Percentiles rank a stretch among this genome's conserved stretches.
Evolutionary conservation across 805 yeast species (phyloP).

Genomic region (Candida anglica): DNA sequence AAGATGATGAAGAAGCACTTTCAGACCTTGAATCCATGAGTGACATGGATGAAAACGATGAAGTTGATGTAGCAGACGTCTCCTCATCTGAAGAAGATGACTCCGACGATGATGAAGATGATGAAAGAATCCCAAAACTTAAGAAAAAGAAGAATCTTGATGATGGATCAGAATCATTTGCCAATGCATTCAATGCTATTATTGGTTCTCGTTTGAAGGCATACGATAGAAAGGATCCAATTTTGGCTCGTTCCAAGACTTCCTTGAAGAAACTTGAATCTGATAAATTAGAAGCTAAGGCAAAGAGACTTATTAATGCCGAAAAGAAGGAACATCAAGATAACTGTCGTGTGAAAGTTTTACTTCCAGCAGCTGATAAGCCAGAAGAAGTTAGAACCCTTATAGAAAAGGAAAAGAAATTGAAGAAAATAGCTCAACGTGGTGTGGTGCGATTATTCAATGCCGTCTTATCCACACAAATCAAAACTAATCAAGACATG

Average conservation of each 20-base stretch:
- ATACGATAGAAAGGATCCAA: constrained; percentile 84
- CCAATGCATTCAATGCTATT: constrained; percentile 79
- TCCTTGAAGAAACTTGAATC: constrained; percentile 70
- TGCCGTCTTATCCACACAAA: constrained; percentile 78
- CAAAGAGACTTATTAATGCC: constrained; percentile 60
- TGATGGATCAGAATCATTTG: constrained; percentile 75
- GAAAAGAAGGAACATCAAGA: constrained; percentile 72
- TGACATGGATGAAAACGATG: constrained; percentile 5
- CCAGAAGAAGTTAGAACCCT: constrained; percentile 52
- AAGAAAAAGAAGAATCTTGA: constrained; percentile 55
- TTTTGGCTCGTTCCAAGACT: constrained; percentile 77
- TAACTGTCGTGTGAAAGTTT: constrained; percentile 60
- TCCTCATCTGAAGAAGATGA: constrained; percentile 13
- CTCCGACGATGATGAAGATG: constrained; percentile 16
- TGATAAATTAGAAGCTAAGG: constrained; percentile 80
- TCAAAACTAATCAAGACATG: constrained; percentile 50
- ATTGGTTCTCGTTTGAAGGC: constrained; percentile 84
- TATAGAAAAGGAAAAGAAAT: constrained; percentile 62
- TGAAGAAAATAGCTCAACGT: constrained; percentile 79
- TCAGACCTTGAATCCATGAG: constrained; percentile 3
- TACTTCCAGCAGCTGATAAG: constrained; percentile 60
- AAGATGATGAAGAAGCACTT: constrained; percentile 14
- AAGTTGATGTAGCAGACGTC: constrained; percentile 6
- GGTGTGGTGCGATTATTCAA: constrained; percentile 86
- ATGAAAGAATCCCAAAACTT: constrained; percentile 43